These are phyloP conservation scores for Elasticomyces elasticus DNA, from an alignment of 495 filamentous ascomycete species.

Conservation along the genomic window DNA sequence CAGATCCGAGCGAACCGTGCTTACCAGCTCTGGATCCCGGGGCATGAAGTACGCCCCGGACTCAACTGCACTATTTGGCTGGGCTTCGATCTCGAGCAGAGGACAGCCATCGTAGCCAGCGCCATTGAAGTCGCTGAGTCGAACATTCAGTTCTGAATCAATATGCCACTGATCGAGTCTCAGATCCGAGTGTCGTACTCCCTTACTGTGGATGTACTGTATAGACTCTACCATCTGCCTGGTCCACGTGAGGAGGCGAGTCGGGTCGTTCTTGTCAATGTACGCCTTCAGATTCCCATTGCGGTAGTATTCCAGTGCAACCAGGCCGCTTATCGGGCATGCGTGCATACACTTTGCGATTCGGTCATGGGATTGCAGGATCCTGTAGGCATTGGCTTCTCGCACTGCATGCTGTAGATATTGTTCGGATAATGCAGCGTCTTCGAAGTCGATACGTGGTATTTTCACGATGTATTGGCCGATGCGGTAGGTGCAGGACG, in stretches of 20 bases:
- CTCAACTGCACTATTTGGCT: neutral
- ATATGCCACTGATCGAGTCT: neutral
- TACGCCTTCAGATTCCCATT: neutral
- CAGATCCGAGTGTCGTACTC: neutral
- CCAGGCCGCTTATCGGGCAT: neutral
- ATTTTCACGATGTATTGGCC: neutral
- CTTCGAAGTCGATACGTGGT: neutral
- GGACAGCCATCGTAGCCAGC: neutral
- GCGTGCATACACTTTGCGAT: neutral
- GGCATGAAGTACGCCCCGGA: neutral
- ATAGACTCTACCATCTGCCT: neutral
- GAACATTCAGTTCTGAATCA: neutral
- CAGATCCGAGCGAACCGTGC: neutral
- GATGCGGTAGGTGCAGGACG: neutral
- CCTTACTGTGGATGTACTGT: neutral
- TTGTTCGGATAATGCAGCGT: neutral
- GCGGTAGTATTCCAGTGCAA: neutral
- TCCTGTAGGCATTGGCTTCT: neutral
- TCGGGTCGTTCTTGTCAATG: neutral
- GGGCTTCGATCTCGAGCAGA: neutral
- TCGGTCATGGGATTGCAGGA: neutral
- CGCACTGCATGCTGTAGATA: neutral
- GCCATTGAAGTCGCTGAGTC: neutral
- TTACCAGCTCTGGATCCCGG: neutral
- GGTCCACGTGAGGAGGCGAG: neutral